These are phyloP conservation scores for Myriosclerotinia curreyana DNA, from an alignment of 2,329 filamentous ascomycete species.

Conservation along the genomic window DNA sequence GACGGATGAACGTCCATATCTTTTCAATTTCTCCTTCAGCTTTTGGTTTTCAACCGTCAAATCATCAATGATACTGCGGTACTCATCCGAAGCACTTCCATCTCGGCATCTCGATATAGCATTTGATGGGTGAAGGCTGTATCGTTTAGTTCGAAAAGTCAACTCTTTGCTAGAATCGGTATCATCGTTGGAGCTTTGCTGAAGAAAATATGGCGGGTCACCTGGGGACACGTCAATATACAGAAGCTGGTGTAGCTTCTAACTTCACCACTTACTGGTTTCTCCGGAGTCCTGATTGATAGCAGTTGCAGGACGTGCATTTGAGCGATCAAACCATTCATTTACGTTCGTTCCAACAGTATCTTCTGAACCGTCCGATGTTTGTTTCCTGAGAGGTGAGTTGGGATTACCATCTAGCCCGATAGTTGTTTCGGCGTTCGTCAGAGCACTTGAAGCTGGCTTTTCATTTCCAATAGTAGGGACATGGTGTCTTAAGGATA, in stretches of 20 bases:
- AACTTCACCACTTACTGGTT: constrained; percentile 26
- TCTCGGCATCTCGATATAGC: constrained; percentile 22
- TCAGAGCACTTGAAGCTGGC: background rate
- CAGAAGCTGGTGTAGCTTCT: background rate
- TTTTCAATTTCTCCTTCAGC: constrained; percentile 68
- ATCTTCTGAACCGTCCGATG: constrained; percentile 28
- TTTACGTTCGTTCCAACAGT: constrained; percentile 24
- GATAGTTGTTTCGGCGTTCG: background rate
- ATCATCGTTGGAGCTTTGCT: constrained; percentile 25
- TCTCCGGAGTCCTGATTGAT: constrained; percentile 27
- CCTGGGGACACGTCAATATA: constrained; percentile 25
- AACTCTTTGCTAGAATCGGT: constrained; percentile 11
- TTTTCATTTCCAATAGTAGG: background rate
- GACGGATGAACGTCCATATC: constrained; percentile 65
- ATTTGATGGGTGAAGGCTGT: background rate
- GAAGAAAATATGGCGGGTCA: constrained; percentile 35
- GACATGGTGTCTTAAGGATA: constrained; percentile 27
- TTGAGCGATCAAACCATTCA: constrained; percentile 35
- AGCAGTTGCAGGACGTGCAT: constrained; percentile 28
- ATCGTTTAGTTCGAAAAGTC: constrained; percentile 1
- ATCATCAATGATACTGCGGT: constrained; percentile 81
- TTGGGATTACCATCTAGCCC: background rate
- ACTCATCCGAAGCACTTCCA: constrained; percentile 58
- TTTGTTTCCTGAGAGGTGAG: constrained; percentile 17
- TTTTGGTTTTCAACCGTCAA: constrained; percentile 80